A percentile compares a stretch with the other conserved stretches of the same genome.
These are phyloP conservation scores for Amylocarpus encephaloides DNA, from an alignment of 2,329 filamentous ascomycete genomes.

Conservation along the genomic window DNA sequence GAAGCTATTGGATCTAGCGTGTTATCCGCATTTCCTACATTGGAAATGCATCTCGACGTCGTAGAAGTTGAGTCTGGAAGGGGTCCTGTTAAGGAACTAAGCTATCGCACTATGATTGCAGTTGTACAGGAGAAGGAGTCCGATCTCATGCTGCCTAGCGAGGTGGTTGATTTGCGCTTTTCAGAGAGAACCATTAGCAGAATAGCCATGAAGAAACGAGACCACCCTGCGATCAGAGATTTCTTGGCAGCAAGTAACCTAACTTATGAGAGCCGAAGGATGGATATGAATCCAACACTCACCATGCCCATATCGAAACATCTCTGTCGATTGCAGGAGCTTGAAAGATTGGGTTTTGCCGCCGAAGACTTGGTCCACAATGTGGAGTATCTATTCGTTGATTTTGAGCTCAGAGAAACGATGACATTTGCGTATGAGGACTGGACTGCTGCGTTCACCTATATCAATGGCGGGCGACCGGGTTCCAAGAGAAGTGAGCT, in stretches of 20 bases:
- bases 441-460: constrained; percentile 25
- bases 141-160: constrained; percentile 30
- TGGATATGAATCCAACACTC: constrained; percentile 26
- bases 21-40: constrained; percentile 23
- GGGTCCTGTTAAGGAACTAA: constrained; percentile 6
- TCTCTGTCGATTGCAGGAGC: constrained; percentile 14
- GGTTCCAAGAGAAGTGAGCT: constrained; percentile 28
- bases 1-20: constrained; percentile 15
- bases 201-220: constrained; percentile 9
- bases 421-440: constrained; percentile 19
- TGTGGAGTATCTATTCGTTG: constrained; percentile 31
- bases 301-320: constrained; percentile 24
- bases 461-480: constrained; percentile 28
- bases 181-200: constrained; percentile 20
- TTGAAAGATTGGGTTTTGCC: constrained; percentile 10
- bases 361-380: constrained; percentile 6
- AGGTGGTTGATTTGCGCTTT: constrained; percentile 29
- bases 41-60: constrained; percentile 23
- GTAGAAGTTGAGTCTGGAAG: constrained; percentile 20
- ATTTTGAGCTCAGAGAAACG: constrained; percentile 25
- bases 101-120: constrained; percentile 20
- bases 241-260: constrained; percentile 23
- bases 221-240: constrained; percentile 11
- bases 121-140: constrained; percentile 17
- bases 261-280: constrained; percentile 5